Base-by-base conservation (phyloP, 2,329 filamentous ascomycete genomes). In the Penicillium oxalicum region DNA sequence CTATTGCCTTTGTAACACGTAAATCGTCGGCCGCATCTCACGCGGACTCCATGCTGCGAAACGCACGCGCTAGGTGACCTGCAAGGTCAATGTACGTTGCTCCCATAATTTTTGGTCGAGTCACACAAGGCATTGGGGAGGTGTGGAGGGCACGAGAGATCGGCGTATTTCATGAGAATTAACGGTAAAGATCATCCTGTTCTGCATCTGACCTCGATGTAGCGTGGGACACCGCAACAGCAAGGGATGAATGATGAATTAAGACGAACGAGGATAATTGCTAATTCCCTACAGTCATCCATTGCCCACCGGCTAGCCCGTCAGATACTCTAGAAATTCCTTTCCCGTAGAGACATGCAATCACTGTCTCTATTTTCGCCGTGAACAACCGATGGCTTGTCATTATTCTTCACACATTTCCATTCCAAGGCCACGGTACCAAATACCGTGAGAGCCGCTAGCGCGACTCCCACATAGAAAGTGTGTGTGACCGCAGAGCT, bases 391-490 rank as follows among this genome's bases (percentile, higher is more conserved):
- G 35, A 37, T 37, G 35, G 35, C 24, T 18, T 37, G 24, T 39
- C 24, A 18, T 39, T 25, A 5, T 39, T 39, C 13, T 39, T 39
- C 9, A 39, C 13, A 39, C 37, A 11, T 26, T 25, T 24, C 70
- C 70, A 73, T 51, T 71, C 62, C 12, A 73, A 53, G 26, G 62
- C 63, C 25, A 69, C 48, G 0, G 65, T 61, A 0, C 63, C 66
- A 36, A 71, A 34, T 5, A 68, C 48, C 4, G 60, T 59, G 29
- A 70, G 44, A 13, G 59, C 62, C 8, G 61, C 58, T 61, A 71
- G 67, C 1, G 63, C 68, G 5, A 70, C 61, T 24, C 58, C 53
- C 9, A 67, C 63, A 49, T 70, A 70, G 53, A 67, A 73, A 0
- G 68, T 65, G 32, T 69, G 49, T 8, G 62, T 66, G 13, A 73